Conservation (phyloP, 108 stramenopile genomes). For the Cyclotella distinguenda region DNA sequence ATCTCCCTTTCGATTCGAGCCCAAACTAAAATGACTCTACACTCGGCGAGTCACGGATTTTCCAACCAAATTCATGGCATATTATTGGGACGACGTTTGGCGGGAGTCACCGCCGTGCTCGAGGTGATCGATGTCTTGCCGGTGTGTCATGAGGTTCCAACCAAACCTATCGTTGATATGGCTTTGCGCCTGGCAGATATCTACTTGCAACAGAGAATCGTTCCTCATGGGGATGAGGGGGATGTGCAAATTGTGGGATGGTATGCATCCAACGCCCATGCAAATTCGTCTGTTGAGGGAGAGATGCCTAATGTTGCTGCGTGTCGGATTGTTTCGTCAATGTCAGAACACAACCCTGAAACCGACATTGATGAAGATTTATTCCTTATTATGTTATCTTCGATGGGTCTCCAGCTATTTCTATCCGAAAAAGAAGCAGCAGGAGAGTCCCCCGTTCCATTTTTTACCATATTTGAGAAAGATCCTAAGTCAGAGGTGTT, state of each 20-base stretch:
- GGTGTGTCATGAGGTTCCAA: conserved; percentile 75
- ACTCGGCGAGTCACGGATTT: conserved; percentile 49
- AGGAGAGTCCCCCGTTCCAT: not conserved
- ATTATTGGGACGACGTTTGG: conserved; percentile 44
- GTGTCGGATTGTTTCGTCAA: conserved; percentile 27
- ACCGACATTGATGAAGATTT: not conserved
- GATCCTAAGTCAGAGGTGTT: conserved; percentile 11
- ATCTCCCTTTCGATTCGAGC: conserved; percentile 19
- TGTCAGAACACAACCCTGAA: conserved; percentile 21
- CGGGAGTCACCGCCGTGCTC: not conserved
- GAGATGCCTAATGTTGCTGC: conserved; percentile 30
- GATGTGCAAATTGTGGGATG: conserved; percentile 61
- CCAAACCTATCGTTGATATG: conserved; percentile 63
- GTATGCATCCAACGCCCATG: conserved; percentile 58
- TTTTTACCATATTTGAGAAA: conserved; percentile 17
- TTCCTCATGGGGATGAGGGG: too few species aligned
- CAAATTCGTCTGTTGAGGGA: not conserved
- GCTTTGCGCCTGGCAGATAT: conserved; percentile 50
- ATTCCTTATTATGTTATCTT: conserved; percentile 16
- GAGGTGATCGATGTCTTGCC: conserved; percentile 54
- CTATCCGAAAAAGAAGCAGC: not conserved
- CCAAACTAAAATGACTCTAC: conserved; percentile 57
- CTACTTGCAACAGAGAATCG: conserved; percentile 11
- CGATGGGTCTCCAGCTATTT: not conserved
- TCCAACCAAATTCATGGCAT: conserved; percentile 61